Evolutionary conservation across 495 filamentous ascomycete genomes (phyloP).

Genomic region (Lineolata rhizophorae): DNA sequence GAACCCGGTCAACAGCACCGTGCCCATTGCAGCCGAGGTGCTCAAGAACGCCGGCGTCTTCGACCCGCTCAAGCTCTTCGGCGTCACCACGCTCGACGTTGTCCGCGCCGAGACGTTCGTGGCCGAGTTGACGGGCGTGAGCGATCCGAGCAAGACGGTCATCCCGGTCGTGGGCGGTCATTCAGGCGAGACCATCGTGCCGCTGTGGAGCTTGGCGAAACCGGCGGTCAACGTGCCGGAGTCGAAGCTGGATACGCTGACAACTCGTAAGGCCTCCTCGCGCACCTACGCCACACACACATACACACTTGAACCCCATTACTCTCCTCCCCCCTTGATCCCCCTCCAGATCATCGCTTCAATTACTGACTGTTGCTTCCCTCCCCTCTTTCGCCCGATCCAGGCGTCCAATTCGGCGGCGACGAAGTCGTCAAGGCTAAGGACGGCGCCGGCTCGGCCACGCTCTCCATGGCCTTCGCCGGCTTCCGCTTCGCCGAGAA

Average conservation of each 20-base stretch:
- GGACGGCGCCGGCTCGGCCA: constrained; percentile 85
- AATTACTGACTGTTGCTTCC: constrained; percentile 1
- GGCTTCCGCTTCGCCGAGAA: constrained; percentile 92
- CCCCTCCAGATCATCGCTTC: too few species aligned
- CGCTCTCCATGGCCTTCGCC: constrained; percentile 93
- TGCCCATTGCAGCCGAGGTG: constrained; percentile 90
- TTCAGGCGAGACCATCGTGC: constrained; percentile 93
- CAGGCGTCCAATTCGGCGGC: constrained; percentile 88
- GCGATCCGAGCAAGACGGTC: constrained; percentile 55
- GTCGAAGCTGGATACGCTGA: constrained; percentile 66
- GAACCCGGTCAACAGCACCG: constrained; percentile 97
- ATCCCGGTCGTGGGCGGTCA: constrained; percentile 94
- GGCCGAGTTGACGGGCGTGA: constrained; percentile 58
- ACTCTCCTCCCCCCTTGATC: too few species aligned
- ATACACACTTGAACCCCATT: too few species aligned
- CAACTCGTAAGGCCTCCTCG: constrained; percentile 44
- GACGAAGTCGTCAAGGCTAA: constrained; percentile 98
- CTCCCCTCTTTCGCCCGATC: too few species aligned
- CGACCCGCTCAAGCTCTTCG: constrained; percentile 82
- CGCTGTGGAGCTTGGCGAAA: constrained; percentile 79
- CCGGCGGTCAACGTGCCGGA: constrained; percentile 58
- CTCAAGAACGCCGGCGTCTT: constrained; percentile 85
- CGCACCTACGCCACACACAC: neutral
- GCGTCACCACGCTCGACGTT: constrained; percentile 94
- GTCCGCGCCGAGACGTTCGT: constrained; percentile 96